Evolutionary conservation across 148 eudicot genomes (phyloP).

Genomic region (Oxyria digyna): DNA sequence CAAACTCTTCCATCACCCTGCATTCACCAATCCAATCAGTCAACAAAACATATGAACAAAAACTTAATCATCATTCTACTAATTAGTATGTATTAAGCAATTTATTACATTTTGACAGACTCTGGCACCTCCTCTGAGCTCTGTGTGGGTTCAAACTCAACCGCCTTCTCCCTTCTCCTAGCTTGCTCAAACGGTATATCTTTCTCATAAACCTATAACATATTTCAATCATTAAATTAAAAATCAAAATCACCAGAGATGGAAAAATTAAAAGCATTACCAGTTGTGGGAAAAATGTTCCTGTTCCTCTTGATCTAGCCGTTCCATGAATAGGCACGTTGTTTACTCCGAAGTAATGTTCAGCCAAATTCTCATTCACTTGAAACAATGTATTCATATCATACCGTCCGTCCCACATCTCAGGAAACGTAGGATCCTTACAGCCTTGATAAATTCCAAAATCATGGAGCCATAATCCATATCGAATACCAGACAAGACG

Average conservation of each 20-base stretch:
- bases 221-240: no score
- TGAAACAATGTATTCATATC: neutral
- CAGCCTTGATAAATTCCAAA: constrained; percentile 12
- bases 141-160: no score
- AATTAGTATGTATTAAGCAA: no score
- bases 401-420: neutral
- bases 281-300: constrained; percentile 14
- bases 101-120: no score
- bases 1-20: no score
- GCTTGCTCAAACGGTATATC: neutral
- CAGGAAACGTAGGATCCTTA: neutral
- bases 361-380: neutral
- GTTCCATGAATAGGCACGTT: neutral
- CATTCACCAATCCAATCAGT: no score
- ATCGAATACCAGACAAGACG: constrained; percentile 17
- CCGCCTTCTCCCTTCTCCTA: neutral
- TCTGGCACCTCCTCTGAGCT: no score
- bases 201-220: no score
- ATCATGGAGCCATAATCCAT: constrained; percentile 16
- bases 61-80: no score
- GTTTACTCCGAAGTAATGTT: neutral
- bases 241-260: no score
- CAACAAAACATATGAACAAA: no score
- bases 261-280: no score
- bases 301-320: constrained; percentile 17